These are phyloP conservation scores for Abrus precatorius DNA, from an alignment of 306 rosid genomes.

Conservation along the genomic window DNA sequence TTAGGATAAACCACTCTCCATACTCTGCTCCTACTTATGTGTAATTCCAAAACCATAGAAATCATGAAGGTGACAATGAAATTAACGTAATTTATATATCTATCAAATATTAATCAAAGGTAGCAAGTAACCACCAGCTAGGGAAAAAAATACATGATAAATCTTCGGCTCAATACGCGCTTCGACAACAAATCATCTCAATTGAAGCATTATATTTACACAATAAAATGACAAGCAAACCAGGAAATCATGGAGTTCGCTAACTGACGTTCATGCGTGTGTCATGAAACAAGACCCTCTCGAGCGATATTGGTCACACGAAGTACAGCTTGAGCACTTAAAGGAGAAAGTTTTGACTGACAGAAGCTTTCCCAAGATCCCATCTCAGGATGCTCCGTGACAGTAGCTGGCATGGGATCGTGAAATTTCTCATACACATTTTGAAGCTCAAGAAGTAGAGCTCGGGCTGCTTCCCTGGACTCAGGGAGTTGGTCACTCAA, in stretches of 20 bases:
- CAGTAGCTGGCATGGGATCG: conserved; percentile 51
- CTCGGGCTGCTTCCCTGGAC: conserved; percentile 97
- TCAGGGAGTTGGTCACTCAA: conserved; percentile 97
- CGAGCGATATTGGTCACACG: conserved; percentile 80
- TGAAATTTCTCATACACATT: conserved; percentile 73
- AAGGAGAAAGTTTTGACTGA: conserved; percentile 83
- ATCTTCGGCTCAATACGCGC: conserved; percentile 65
- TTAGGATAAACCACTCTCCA: too few species aligned
- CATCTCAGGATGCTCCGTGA: conserved; percentile 56
- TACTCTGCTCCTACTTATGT: not conserved
- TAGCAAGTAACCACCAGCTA: conserved; percentile 49
- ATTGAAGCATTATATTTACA: conserved; percentile 72
- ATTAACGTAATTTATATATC: conserved; percentile 42
- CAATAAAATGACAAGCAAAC: conserved; percentile 61
- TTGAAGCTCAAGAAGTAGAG: conserved; percentile 84
- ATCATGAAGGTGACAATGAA: not conserved
- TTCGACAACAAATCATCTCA: conserved; percentile 65
- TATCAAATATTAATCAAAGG: conserved; percentile 50
- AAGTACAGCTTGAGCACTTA: conserved; percentile 97
- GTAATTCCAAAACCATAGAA: not conserved
- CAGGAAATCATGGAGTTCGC: conserved; percentile 56
- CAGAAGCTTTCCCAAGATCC: conserved; percentile 94
- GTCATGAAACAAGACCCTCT: conserved; percentile 87
- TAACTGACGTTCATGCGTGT: conserved; percentile 50
- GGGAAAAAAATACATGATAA: conserved; percentile 44